Conservation (phyloP, 2,329 filamentous ascomycete genomes). For the Aspergillus sp. region DNA sequence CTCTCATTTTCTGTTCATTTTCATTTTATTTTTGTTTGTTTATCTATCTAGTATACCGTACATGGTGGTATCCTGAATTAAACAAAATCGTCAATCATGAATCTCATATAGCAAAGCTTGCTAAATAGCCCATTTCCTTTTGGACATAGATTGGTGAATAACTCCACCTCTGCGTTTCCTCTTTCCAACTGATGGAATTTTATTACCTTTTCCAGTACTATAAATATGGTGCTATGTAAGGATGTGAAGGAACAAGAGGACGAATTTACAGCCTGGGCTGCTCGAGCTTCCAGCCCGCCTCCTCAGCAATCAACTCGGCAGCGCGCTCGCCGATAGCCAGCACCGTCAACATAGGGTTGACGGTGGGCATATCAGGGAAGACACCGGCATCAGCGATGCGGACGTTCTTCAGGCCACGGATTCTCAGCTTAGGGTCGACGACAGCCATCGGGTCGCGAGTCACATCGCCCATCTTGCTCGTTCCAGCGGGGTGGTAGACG, state of each 20-base stretch:
- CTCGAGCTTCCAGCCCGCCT: constrained; percentile 65
- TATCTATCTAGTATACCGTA: neutral
- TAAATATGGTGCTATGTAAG: neutral
- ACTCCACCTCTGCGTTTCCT: neutral
- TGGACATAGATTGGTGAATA: neutral
- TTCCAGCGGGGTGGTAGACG: constrained; percentile 86
- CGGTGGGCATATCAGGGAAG: constrained; percentile 81
- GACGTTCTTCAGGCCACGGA: constrained; percentile 70
- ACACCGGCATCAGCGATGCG: constrained; percentile 84
- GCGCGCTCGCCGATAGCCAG: constrained; percentile 78
- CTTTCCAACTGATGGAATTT: constrained; percentile 4
- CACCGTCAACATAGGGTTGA: constrained; percentile 91
- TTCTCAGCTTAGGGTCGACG: constrained; percentile 72
- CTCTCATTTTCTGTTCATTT: neutral
- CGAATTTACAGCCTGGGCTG: constrained; percentile 40
- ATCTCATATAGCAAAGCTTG: constrained; percentile 1
- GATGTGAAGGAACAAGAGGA: neutral
- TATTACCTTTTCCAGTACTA: neutral
- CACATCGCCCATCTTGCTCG: constrained; percentile 84
- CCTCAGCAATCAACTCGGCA: constrained; percentile 77
- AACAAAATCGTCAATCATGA: constrained; percentile 17
- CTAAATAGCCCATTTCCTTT: neutral
- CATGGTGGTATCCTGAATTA: neutral
- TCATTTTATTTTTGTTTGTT: neutral
- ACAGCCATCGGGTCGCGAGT: constrained; percentile 69